Percentiles rank a stretch among this genome's conserved stretches.
Conservation (phyloP, 2,329 filamentous ascomycete genomes). For the Colletotrichum lupini region DNA sequence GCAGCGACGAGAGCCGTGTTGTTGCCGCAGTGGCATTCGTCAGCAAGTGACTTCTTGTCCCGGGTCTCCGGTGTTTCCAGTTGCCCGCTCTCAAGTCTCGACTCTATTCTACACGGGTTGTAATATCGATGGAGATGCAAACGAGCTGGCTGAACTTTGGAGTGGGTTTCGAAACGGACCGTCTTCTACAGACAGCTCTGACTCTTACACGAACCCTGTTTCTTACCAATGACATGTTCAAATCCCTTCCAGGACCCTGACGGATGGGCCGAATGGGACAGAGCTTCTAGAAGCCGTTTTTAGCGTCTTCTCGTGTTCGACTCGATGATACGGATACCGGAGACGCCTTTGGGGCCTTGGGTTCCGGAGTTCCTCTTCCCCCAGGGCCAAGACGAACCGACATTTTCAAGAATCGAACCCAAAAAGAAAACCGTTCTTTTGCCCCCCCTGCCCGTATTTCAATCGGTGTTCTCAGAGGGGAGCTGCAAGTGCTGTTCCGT, state of each 20-base stretch:
- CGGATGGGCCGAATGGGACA: neutral
- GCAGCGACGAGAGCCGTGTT: slow-evolving; percentile 2
- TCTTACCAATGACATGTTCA: neutral
- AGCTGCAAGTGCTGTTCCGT: slow-evolving; percentile 2
- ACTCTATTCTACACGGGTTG: neutral
- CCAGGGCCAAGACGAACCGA: slow-evolving; percentile 1
- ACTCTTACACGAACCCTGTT: neutral
- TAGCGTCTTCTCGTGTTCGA: neutral
- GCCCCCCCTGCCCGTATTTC: slow-evolving; percentile 4
- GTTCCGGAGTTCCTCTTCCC: neutral
- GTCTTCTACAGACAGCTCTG: neutral
- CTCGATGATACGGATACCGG: neutral
- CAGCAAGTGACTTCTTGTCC: neutral
- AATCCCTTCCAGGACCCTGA: neutral
- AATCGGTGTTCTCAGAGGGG: neutral
- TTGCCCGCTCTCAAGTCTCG: neutral
- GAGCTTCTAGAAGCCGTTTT: slow-evolving; percentile 5
- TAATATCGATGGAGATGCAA: neutral
- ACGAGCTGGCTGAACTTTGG: neutral
- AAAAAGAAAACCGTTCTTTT: neutral
- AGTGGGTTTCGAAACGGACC: slow-evolving; percentile 13
- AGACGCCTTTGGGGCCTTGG: neutral
- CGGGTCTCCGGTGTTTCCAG: neutral
- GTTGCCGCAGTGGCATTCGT: neutral
- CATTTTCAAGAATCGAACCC: neutral